Evolutionary conservation across 2,329 filamentous ascomycete genomes (phyloP), one percentile per base, ranked within the genome.

Genomic region (Tolypocladium guangdongense): DNA sequence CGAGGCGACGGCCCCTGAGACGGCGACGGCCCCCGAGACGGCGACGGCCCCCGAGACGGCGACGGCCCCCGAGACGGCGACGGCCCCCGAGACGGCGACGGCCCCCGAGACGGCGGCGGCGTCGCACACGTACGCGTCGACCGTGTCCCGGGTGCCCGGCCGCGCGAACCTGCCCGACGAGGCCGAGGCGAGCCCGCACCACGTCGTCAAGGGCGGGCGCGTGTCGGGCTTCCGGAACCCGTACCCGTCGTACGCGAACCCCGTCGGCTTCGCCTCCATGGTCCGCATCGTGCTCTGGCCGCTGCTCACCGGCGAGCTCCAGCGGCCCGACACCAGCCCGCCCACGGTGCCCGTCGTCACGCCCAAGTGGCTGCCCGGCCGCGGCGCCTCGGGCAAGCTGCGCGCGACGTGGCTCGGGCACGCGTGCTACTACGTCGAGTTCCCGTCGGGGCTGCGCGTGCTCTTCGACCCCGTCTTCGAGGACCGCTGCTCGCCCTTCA

Each of bases 391-490:
- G 14, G 62, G 69, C 20, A 76, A 79, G 41, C 78, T 97, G 27
- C 83, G 90, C 52, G 88, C 91, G 36, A 97, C 92, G 41, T 96
- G 92, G 92, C 82, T 97, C 2, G 92, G 92, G 37, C 92, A 97
- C 68, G 91, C 92, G 4, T 96, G 90, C 73, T 96, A 90, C 73
- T 91, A 89, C 63, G 82, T 95, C 60, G 92, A 96, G 68, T 96
- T 91, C 63, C 90, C 90, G 2, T 79, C 81, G 16, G 92, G 92
- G 1, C 75, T 97, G 52, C 84, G 92, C 52, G 89, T 95, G 4
- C 80, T 97, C 4, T 96, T 96, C 67, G 92, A 96, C 64, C 92
- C 92, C 1, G 91, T 96, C 36, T 95, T 96, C 60, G 89, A 92
- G 66, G 83, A 90, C 57, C 83, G 89, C 61, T 96, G 92, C 71